A percentile compares a stretch with the other conserved stretches of the same genome.
Conservation (phyloP, 371 early-diverging fungal genomes). For the Lichtheimia ornata region DNA sequence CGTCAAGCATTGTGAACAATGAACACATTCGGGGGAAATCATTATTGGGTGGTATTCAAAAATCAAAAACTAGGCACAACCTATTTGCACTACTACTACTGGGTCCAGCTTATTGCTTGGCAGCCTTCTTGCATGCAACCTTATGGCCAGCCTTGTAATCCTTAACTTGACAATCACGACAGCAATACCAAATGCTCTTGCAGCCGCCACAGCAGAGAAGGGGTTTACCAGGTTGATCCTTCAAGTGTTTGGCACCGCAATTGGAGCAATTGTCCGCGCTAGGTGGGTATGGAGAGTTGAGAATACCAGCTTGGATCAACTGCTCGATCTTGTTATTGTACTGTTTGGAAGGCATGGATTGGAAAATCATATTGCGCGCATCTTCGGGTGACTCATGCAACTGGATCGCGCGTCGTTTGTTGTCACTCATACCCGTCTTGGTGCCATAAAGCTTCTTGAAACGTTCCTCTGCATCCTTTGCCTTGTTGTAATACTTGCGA, state of each 20-base stretch:
- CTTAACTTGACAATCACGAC: constrained; percentile 62
- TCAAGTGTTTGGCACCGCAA: constrained; percentile 50
- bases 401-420: constrained; percentile 54
- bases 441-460: constrained; percentile 63
- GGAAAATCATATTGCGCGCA: constrained; percentile 34
- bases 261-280: constrained; percentile 53
- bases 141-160: constrained; percentile 61
- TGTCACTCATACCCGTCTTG: constrained; percentile 55
- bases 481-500: constrained; percentile 51
- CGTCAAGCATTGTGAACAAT: no score
- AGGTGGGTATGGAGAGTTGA: constrained; percentile 40
- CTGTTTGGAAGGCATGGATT: constrained; percentile 34
- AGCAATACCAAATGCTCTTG: constrained; percentile 65
- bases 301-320: constrained; percentile 46
- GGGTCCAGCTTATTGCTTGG: background rate
- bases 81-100: no score
- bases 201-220: constrained; percentile 63
- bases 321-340: constrained; percentile 41
- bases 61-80: no score
- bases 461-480: constrained; percentile 55
- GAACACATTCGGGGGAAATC: no score
- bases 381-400: constrained; percentile 46
- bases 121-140: constrained; percentile 43
- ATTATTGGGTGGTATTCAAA: no score
- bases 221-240: constrained; percentile 54